A percentile compares a stretch with the other conserved stretches of the same genome.
Conservation (phyloP, 305 asterid genomes). For the Solanum chacoense region DNA sequence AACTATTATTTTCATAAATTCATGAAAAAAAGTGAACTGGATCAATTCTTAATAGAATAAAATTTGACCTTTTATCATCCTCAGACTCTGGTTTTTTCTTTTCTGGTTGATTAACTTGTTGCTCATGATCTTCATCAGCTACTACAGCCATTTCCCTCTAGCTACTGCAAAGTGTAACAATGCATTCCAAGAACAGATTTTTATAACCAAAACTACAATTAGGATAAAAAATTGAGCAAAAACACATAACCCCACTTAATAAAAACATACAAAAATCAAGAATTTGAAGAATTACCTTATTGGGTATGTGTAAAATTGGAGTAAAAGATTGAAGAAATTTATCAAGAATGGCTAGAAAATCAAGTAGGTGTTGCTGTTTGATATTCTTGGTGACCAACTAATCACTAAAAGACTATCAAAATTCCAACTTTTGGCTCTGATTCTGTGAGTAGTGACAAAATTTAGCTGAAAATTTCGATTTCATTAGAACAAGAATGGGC, state of each 20-base stretch:
- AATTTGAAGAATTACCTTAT: background rate
- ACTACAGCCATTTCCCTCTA: conserved; percentile 36
- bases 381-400: background rate
- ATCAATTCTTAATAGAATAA: background rate
- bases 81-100: conserved; percentile 58
- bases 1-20: background rate
- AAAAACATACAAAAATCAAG: background rate
- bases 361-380: background rate
- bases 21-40: background rate
- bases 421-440: background rate
- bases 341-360: background rate
- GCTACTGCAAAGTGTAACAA: background rate
- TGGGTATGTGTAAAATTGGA: background rate
- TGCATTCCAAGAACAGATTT: background rate
- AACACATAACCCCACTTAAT: background rate
- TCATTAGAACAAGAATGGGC: background rate
- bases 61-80: conserved; percentile 60
- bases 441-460: background rate
- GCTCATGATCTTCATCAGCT: conserved; percentile 25
- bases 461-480: background rate
- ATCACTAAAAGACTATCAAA: background rate
- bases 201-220: background rate
- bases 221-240: background rate
- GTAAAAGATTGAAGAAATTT: background rate
- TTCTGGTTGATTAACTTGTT: conserved; percentile 28